A percentile compares a stretch with the other conserved stretches of the same genome.
Evolutionary conservation across 2,329 filamentous ascomycete genomes (phyloP).

Genomic region (Arthrobotrys sinensis): DNA sequence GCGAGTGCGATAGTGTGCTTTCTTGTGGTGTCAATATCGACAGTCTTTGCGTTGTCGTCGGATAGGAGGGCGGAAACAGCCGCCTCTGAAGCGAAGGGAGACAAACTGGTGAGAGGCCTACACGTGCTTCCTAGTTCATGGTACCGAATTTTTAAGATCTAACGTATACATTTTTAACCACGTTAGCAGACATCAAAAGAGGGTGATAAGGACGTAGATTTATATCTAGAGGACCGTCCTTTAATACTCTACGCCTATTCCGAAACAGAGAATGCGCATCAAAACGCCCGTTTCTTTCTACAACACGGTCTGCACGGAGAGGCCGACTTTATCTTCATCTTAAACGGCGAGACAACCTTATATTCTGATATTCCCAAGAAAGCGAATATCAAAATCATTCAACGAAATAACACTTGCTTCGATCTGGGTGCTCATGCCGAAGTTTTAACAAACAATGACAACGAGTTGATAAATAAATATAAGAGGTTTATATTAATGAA

Average conservation of each 20-base stretch:
- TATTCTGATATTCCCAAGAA: slow-evolving; percentile 63
- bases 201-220: not conserved
- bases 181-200: too few species aligned
- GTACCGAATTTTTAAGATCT: too few species aligned
- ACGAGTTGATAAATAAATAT: slow-evolving; percentile 66
- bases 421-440: slow-evolving; percentile 67
- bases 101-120: too few species aligned
- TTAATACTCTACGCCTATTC: slow-evolving; percentile 67
- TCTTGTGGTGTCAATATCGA: too few species aligned
- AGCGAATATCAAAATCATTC: slow-evolving; percentile 66
- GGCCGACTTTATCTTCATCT: slow-evolving; percentile 68
- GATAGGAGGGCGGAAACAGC: too few species aligned
- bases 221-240: slow-evolving; percentile 9
- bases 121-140: too few species aligned
- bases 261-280: slow-evolving; percentile 65
- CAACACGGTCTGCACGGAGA: slow-evolving; percentile 66
- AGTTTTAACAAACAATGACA: slow-evolving; percentile 64
- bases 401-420: slow-evolving; percentile 66
- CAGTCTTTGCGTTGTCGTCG: too few species aligned
- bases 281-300: slow-evolving; percentile 67
- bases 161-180: too few species aligned
- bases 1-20: too few species aligned
- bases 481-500: slow-evolving; percentile 67
- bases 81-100: too few species aligned
- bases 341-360: slow-evolving; percentile 66